Base-by-base conservation (phyloP, 2,329 filamentous ascomycete species). In the Pseudopithomyces maydicus region DNA sequence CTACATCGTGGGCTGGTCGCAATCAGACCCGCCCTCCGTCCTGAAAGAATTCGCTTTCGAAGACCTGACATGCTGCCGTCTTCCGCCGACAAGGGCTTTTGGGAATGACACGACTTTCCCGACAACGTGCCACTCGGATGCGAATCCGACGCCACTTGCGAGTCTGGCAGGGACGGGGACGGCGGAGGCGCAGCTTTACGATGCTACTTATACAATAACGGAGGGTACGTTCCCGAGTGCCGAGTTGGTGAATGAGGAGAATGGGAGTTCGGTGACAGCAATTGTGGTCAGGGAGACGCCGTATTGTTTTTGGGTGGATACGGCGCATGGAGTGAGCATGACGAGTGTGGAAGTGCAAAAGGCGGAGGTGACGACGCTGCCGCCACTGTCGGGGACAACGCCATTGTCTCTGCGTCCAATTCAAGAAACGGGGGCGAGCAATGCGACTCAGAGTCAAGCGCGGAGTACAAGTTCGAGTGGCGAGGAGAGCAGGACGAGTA, bases 131-230 rank as follows among this genome's bases (percentile, higher is more conserved):
- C 3, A 3, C 11, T 19, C 23, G 41, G 32, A 20, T 8, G 41
- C 15, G 22, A 49, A 6, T 23, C 41, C 62, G 6, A 61, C 55
- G 22, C 62, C 64, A 11, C 54, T 67, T 26, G 58, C 59, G 15
- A 64, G 57, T 52, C 32, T 64, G n/a, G 61, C 58, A 4, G 62
- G 61, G 6, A 67, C 62, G 14, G 62, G 62, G 38, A 64, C 59
- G 15, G 50, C 43, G 6, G 63, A 66, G 47, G 64, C 60, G 17
- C 51, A 50, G 8, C 38, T 41, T 10, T 65, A 54, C 26, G 35
- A 55, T 8, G 54, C 54, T 10, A 65, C 60, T 19, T 61, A 61
- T 29, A 55, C 44, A n/a, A 55, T 56, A 44, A 60, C 56, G 11
- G 49, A 41, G 12, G n/a, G 35, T 3, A 5, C 35, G 4, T 38